Base-by-base conservation (phyloP, 768 basidiomycete genomes). In the Suillus subluteus region DNA sequence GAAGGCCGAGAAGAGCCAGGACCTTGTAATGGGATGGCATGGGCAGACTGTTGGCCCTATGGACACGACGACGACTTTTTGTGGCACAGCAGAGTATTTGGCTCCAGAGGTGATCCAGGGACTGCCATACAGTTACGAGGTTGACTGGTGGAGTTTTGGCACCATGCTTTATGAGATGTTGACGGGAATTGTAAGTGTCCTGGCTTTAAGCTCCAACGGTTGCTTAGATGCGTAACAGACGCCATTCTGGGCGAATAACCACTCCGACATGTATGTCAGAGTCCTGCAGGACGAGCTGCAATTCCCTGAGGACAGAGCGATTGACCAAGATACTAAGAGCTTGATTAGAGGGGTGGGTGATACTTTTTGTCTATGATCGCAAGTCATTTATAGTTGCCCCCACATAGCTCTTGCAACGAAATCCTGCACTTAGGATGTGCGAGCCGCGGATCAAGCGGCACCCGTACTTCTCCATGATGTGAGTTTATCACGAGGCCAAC, bases 151-250 rank as follows among this genome's bases (percentile, higher is more conserved):
- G 96, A 94, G 91, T 70, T 92, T 97, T 73, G 97, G 97, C 43
- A 98, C 97, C 68, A 97, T 99, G 92, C 80, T 99, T 67, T 95
- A 94, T 76, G 97, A 99, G 82, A 97, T 98, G 92, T 81, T 99
- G 79, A 93, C 94, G 46, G 97, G 97, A 35, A 92, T 96, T 70
- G 96, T 96, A 78, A 82, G 91, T 88, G 54, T 66, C 58, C 35
- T 63, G 62, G 23, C 41, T 26, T 13, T 40, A 66, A 43, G 59
- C 72, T 56, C 63, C 72, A 63, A 58, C 66, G 62, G 70, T 63
- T 64, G 66, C 46, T 71, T 67, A 74, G 55, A 58, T 65, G 13
- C 56, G 56, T 66, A 44, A 26, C 73, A 96, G 93, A 95, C 96
- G 44, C 94, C 94, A 21, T 94, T 94, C 79, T 94, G 91, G 91